Evolutionary conservation across 768 basidiomycete genomes (phyloP), one percentile per base, ranked within the genome.

Genomic region (Mycena amicta): DNA sequence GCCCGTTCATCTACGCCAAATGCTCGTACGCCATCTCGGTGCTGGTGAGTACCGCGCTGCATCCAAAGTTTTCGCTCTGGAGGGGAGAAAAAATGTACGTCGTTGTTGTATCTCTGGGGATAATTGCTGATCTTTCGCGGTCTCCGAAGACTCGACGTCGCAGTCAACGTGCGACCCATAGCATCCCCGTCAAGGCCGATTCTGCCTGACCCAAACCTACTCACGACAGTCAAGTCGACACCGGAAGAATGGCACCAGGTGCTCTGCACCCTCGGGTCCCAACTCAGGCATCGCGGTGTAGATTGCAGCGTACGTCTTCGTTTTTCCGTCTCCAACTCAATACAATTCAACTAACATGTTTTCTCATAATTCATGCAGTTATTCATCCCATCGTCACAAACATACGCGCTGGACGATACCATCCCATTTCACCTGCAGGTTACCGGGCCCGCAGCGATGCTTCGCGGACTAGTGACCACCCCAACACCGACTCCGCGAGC

Each of bases 351-450:
- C n/a, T n/a, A n/a, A n/a, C n/a, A n/a, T n/a, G 30, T 37, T 23
- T 28, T 6, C 45, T 53, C 28, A 37, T 49, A 18, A 53, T 26
- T n/a, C 18, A 16, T n/a, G n/a, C 51, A 82, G 80, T 59, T 81
- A 3, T 77, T 80, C 54, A 68, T 81, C 3, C 81, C 80, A 2
- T 68, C 72, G 5, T 71, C 72, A 4, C 76, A 68, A 41, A 67
- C 67, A 2, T 82, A 72, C 64, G 71, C 72, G 4, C 43, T 77
- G 29, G 60, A 72, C 6, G 77, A 80, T 50, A 68, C 62, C 12
- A 79, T 82, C 16, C 78, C 80, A 3, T 74, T 81, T 53, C 75
- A 79, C 61, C 57, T 81, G 8, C 80, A 82, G 52, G 69, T 81
- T 45, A 65, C 68, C 31, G 80, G 70, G 12, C 70, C 71, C 23